Evolutionary conservation across 495 filamentous ascomycete species (phyloP).

Genomic region (Neurospora sp.): DNA sequence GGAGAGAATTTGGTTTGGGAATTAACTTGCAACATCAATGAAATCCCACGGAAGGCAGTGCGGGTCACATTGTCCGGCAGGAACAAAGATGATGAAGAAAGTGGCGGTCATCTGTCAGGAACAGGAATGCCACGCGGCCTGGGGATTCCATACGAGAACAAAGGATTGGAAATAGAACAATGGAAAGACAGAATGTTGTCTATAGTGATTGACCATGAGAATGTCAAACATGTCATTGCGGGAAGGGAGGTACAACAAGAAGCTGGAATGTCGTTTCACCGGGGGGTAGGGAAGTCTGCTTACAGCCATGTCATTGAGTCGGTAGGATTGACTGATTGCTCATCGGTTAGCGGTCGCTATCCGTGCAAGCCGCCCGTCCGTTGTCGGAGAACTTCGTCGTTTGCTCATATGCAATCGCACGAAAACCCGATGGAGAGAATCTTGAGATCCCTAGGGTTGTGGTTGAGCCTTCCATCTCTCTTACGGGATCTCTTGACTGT

Average conservation of each 20-base stretch:
- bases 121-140: background rate
- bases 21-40: too few species aligned
- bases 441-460: too few species aligned
- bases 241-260: too few species aligned
- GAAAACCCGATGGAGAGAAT: too few species aligned
- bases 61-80: background rate
- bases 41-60: background rate
- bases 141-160: background rate
- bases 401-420: background rate
- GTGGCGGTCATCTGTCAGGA: background rate
- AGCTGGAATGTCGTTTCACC: too few species aligned
- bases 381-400: background rate
- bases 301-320: background rate
- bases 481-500: background rate
- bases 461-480: too few species aligned
- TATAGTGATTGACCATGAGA: too few species aligned
- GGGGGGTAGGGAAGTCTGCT: background rate
- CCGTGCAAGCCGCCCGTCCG: background rate
- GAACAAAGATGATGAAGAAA: background rate
- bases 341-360: background rate
- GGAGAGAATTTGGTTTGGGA: too few species aligned
- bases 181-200: too few species aligned
- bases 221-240: too few species aligned
- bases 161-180: background rate
- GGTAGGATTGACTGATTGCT: background rate